A percentile compares a stretch with the other conserved stretches of the same genome.
Evolutionary conservation across 805 yeast species (phyloP).

Genomic region (Candida awuae): DNA sequence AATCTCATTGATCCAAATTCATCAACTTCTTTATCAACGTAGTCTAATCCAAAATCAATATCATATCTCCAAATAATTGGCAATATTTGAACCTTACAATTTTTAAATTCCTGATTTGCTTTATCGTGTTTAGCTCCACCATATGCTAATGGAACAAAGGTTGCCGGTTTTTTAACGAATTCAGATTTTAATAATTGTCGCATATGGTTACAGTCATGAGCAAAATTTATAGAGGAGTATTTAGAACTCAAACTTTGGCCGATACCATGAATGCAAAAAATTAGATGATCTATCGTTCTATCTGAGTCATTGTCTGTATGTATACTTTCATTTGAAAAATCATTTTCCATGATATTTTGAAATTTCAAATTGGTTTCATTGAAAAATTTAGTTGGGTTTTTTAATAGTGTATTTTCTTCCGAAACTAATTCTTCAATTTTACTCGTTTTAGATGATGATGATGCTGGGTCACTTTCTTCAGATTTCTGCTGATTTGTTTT

Average conservation of each 20-base stretch:
- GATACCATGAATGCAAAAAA: slow-evolving; percentile 90
- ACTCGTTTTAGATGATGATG: neutral
- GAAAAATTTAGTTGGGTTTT: neutral
- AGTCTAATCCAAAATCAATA: slow-evolving; percentile 49
- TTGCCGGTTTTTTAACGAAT: slow-evolving; percentile 33
- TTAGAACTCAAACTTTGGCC: slow-evolving; percentile 81
- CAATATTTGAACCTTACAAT: slow-evolving; percentile 68
- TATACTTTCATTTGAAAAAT: slow-evolving; percentile 39
- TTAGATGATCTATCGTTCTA: slow-evolving; percentile 45
- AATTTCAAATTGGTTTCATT: slow-evolving; percentile 26
- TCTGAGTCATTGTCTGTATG: slow-evolving; percentile 31
- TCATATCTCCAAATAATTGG: slow-evolving; percentile 91
- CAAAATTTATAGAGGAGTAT: slow-evolving; percentile 76
- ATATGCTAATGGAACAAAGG: slow-evolving; percentile 33
- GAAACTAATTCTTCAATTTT: neutral
- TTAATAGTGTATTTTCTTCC: neutral
- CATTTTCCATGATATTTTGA: slow-evolving; percentile 43
- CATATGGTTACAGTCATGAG: slow-evolving; percentile 69
- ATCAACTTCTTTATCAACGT: slow-evolving; percentile 30
- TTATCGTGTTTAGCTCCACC: slow-evolving; percentile 23
- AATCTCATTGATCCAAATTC: slow-evolving; percentile 35
- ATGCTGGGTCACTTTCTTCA: neutral
- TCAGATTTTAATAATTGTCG: slow-evolving; percentile 49
- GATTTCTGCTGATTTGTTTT: slow-evolving; percentile 8
- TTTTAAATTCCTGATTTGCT: slow-evolving; percentile 21